These are phyloP conservation scores for Flueggea neowawraea DNA, from an alignment of 441 rosid species.

Conservation along the genomic window DNA sequence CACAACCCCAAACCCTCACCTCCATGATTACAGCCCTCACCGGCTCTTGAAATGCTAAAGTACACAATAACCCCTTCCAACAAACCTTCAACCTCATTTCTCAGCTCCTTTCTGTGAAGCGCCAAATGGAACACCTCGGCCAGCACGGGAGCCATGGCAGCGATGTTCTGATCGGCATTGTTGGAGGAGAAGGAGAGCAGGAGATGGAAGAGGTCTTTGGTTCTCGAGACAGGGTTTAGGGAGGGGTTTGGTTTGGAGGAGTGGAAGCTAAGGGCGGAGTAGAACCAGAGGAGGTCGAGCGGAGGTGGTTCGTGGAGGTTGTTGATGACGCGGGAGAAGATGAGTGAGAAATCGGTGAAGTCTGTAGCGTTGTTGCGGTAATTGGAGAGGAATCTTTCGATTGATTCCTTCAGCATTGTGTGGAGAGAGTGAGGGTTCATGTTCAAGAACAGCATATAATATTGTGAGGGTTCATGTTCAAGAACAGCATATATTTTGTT, in stretches of 20 bases:
- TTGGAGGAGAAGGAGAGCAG: slow-evolving; percentile 34
- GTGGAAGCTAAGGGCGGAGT: slow-evolving; percentile 10
- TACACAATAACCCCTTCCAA: slow-evolving; percentile 53
- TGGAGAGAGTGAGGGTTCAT: no score
- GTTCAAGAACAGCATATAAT: no score
- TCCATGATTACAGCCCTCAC: slow-evolving; percentile 13
- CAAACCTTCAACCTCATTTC: slow-evolving; percentile 42
- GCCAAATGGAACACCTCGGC: slow-evolving; percentile 36
- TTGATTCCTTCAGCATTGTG: no score
- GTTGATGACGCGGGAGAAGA: slow-evolving; percentile 7
- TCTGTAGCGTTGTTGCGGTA: no score
- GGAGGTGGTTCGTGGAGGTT: slow-evolving; percentile 6
- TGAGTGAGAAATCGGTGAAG: no score
- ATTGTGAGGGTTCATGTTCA: no score
- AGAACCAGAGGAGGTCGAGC: background rate
- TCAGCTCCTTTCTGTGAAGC: slow-evolving; percentile 9
- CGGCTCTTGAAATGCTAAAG: slow-evolving; percentile 34
- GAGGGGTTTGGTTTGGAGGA: slow-evolving; percentile 26
- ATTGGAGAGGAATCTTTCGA: no score
- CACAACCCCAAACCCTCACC: slow-evolving; percentile 36
- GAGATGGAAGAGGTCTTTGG: slow-evolving; percentile 56
- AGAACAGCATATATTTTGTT: no score
- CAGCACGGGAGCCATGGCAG: slow-evolving; percentile 59
- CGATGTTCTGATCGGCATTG: slow-evolving; percentile 38
- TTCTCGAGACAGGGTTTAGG: slow-evolving; percentile 18